These are phyloP conservation scores for Ilyonectria destructans DNA, from an alignment of 2,329 filamentous ascomycete genomes.

Conservation along the genomic window DNA sequence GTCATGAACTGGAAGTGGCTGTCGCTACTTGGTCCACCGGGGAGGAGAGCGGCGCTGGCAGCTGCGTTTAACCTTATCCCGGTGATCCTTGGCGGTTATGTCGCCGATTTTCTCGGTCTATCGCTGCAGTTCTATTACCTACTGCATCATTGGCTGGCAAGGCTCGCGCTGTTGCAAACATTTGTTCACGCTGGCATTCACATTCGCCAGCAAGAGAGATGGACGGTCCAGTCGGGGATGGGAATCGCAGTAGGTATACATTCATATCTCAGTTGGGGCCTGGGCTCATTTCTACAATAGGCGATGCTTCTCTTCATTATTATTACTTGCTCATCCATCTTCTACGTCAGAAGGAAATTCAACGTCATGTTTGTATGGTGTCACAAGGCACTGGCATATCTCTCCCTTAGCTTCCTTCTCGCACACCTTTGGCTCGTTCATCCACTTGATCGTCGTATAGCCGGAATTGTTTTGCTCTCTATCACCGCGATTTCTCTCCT, in stretches of 20 bases:
- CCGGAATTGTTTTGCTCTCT: neutral
- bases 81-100: neutral
- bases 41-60: neutral
- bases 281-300: neutral
- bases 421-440: neutral
- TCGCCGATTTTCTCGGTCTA: neutral
- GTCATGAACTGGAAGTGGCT: neutral
- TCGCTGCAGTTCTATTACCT: conserved; percentile 3
- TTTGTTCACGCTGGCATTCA: neutral
- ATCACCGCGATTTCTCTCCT: neutral
- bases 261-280: neutral
- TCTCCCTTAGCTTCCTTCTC: neutral
- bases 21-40: neutral
- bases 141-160: neutral
- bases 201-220: conserved; percentile 1
- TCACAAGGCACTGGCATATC: neutral
- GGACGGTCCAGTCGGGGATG: neutral
- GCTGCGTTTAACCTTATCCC: neutral
- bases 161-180: neutral
- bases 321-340: neutral
- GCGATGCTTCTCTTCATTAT: neutral
- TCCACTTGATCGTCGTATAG: conserved; percentile 1
- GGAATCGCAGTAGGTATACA: neutral
- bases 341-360: neutral
- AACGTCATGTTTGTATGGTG: neutral